These are phyloP conservation scores for Colletotrichum echinochloae DNA, from an alignment of 2,329 filamentous ascomycete species.

Conservation along the genomic window DNA sequence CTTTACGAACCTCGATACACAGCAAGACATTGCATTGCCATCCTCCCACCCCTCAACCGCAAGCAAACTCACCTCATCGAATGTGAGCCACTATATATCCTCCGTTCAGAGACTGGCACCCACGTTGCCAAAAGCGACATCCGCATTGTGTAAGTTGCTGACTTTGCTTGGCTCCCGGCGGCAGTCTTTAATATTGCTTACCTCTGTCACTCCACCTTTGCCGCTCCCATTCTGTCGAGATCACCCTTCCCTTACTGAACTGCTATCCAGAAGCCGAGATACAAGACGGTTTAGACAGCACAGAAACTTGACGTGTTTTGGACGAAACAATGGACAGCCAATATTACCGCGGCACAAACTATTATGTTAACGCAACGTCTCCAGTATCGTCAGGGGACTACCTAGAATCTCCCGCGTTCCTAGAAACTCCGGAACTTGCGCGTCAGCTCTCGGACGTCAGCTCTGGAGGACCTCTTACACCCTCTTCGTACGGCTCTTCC, in stretches of 20 bases:
- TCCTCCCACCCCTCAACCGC: neutral
- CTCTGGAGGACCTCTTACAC: constrained; percentile 38
- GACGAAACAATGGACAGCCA: constrained; percentile 34
- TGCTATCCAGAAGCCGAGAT: constrained; percentile 37
- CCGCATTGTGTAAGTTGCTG: constrained; percentile 30
- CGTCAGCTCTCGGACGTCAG: constrained; percentile 36
- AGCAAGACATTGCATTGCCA: neutral
- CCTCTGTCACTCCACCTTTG: constrained; percentile 1
- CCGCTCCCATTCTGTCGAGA: constrained; percentile 12
- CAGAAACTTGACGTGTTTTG: constrained; percentile 12
- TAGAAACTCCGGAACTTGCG: constrained; percentile 36
- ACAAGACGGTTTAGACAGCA: constrained; percentile 35
- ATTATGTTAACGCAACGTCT: constrained; percentile 39
- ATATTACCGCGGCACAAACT: constrained; percentile 25
- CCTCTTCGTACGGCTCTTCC: constrained; percentile 38
- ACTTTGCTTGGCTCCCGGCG: constrained; percentile 7
- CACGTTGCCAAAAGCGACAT: constrained; percentile 4
- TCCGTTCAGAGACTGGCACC: constrained; percentile 17
- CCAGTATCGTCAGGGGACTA: constrained; percentile 38
- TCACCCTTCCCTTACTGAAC: constrained; percentile 37
- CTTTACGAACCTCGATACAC: constrained; percentile 11
- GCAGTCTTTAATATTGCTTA: constrained; percentile 12
- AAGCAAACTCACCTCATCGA: constrained; percentile 9
- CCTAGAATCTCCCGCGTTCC: constrained; percentile 31
- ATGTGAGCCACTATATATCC: constrained; percentile 17